Evolutionary conservation across 225 moss, liverwort and hornwort species (phyloP), one percentile per base, ranked within the genome.

Genomic region (Lunularia cruciata): DNA sequence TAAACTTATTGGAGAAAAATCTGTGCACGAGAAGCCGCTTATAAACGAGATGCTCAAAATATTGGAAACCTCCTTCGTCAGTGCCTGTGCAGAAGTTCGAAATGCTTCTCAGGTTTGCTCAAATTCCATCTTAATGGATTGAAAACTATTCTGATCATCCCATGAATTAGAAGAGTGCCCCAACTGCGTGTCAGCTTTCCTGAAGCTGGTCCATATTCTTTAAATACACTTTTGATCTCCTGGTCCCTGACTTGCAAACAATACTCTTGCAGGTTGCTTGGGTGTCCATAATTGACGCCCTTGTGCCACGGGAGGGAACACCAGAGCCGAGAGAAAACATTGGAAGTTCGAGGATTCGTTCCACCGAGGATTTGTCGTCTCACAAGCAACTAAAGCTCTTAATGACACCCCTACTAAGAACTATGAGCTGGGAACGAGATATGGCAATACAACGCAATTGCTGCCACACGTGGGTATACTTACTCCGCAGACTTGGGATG

Each of bases 391-490:
- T 80, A 31, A 76, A 76, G 23, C 35, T 80, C 38, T 69, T 80
- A 1, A 47, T 80, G 63, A 72, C 36, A 51, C 80, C 80, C 39
- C 72, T 80, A 8, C 38, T 76, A 34, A 43, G 65, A 11, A 68
- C 63, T 47, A 80, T 80, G 66, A 57, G 46, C 34, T 80, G 76
- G 67, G 80, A 80, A 15, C 57, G 63, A 36, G 72, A 68, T 47
- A 6, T 37, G 11, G 49, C 46, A 3, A 55, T 68, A 19, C 80
- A 73, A 56, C 76, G 68, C 4, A 72, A 23, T 51, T 80, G 80
- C 68, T 80, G 72, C 32, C 32, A 56, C 25, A 76, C 76, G 8
- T 80, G 80, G 80, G 63, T 69, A 47, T 80, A 76, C 62, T 46
- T 80, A 16, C 55, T 76, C 16, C 63, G 63, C 76, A 76, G 39